Base-by-base conservation (phyloP, 2,329 filamentous ascomycete species). In the Paradendryphiella salina region DNA sequence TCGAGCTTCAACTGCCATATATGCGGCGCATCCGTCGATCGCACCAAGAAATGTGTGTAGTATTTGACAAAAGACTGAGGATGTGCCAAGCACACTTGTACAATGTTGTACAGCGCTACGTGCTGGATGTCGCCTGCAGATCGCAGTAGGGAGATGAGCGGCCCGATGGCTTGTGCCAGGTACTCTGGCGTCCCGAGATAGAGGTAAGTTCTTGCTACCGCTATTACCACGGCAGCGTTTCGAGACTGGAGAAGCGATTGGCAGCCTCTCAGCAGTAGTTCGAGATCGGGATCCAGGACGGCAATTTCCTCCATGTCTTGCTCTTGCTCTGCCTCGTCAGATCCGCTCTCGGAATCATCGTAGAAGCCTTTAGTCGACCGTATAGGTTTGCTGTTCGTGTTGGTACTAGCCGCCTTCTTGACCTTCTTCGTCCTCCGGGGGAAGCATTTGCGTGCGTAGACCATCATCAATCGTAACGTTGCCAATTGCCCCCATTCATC, bases 401-500 rank as follows among this genome's bases (percentile, higher is more conserved):
- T 63, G 32, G 34, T 41, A 75, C 4, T 74, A 56, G 76, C 82
- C 76, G 11, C 75, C 60, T 77, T 85, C 34, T 79, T 84, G 2
- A 81, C 75, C 59, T 79, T 85, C 58, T 79, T 79, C 7, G 79
- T 87, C 68, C 82, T 82, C 47, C 81, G 80, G 0, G 94, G 92
- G 63, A 99, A 99, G 72, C 90, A 96, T 68, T 84, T 88, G 46
- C 94, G 84, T 1, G 89, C 85, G 72, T 99, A 99, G 17, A 85
- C 78, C 1, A 88, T 87, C 84, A 97, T 86, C 58, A 99, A 78
- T 32, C 85, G 83, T 61, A 99, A 70, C 2, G 89, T 89, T 2
- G 90, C 88, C 46, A 97, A 74, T 75, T 99, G 94, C 34, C 91
- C 89, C 94, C 94, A 99, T 75, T 99, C 94, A 67, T 99, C 94